Percentiles rank a stretch among this genome's conserved stretches.
phyloP scores from a whole-genome alignment of 2,329 filamentous ascomycete genomes.

The Neospermospora avenae region DNA sequence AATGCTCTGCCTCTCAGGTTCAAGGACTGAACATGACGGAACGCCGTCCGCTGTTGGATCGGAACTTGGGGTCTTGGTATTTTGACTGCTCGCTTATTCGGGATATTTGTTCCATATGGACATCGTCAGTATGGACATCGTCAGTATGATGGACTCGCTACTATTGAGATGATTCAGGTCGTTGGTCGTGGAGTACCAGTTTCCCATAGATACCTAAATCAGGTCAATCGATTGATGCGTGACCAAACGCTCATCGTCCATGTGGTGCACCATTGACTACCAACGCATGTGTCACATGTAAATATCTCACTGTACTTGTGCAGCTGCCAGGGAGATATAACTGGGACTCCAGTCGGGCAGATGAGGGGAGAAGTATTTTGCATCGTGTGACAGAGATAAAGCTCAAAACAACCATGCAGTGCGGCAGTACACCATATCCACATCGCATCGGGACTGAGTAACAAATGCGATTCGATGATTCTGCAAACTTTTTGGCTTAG shows the following conservation, averaged over 20 bases:
- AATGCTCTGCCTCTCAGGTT: background rate
- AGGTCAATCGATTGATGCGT: background rate
- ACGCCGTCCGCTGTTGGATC: background rate
- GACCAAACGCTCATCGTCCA: background rate
- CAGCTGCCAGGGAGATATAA: background rate
- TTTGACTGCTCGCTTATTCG: background rate
- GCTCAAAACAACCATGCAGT: background rate
- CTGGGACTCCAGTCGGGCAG: background rate
- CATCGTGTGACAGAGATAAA: background rate
- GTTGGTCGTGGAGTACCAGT: background rate
- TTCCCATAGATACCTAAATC: background rate
- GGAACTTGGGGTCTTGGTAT: background rate
- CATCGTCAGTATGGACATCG: background rate
- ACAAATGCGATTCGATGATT: no score
- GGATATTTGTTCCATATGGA: background rate
- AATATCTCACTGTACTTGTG: background rate
- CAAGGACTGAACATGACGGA: slow-evolving; percentile 2
- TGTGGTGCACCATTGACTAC: background rate
- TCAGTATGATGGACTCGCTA: background rate
- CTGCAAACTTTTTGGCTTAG: no score
- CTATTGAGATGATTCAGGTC: background rate
- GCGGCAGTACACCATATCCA: background rate
- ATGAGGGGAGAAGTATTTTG: background rate
- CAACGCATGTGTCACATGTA: slow-evolving; percentile 3
- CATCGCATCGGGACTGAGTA: background rate